Conservation (phyloP, 305 asterid species). For the Fraxinus sp. region DNA sequence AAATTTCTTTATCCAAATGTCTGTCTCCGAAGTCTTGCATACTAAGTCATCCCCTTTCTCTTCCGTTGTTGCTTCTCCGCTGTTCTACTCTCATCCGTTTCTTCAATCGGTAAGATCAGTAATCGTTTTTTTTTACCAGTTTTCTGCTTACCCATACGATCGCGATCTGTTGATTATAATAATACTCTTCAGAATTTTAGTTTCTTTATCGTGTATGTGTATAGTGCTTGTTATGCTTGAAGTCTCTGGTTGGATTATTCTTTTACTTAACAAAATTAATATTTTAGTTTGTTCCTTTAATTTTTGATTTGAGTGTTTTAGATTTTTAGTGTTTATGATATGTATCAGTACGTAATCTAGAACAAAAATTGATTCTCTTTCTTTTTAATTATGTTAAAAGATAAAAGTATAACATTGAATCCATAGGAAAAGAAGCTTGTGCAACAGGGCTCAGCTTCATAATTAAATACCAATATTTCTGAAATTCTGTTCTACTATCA, state of each 20-base stretch:
- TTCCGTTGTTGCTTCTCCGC: neutral
- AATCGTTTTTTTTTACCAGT: neutral
- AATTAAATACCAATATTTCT: neutral
- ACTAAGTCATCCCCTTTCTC: neutral
- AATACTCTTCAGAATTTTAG: neutral
- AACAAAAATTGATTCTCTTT: neutral
- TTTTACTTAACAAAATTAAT: neutral
- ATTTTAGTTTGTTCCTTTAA: neutral
- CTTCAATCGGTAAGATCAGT: neutral
- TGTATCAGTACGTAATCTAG: neutral
- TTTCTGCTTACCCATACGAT: neutral
- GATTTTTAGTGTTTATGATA: neutral
- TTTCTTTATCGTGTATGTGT: neutral
- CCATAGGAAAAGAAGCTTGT: neutral
- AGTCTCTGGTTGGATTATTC: neutral
- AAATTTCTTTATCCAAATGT: neutral
- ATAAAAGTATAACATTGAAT: neutral
- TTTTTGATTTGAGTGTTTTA: neutral
- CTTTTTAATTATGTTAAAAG: neutral
- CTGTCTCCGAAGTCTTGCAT: neutral
- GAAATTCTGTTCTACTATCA: neutral
- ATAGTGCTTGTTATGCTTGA: neutral
- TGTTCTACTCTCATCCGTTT: neutral
- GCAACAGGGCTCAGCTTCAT: neutral
- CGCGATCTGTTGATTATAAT: neutral